A percentile compares a stretch with the other conserved stretches of the same genome.
Conservation (phyloP, 305 asterid genomes). For the Fraxinus baroniana region DNA sequence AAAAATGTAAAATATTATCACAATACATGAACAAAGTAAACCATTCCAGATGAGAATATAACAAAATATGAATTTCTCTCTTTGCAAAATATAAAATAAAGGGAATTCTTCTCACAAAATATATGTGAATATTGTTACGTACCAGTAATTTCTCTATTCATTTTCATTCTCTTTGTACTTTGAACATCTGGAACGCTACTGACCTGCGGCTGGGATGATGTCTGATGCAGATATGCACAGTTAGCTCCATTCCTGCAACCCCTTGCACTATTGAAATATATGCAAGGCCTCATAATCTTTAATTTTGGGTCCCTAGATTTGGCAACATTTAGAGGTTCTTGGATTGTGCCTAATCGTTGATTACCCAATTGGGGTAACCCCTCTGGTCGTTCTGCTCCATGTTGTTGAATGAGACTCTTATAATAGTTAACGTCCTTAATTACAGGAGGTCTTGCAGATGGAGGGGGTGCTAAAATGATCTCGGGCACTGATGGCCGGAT, state of each 20-base stretch:
- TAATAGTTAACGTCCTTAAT: slow-evolving; percentile 54
- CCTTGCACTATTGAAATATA: slow-evolving; percentile 51
- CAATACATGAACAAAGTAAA: background rate
- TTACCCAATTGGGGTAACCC: slow-evolving; percentile 26
- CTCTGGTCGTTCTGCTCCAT: slow-evolving; percentile 56
- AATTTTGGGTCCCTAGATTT: slow-evolving; percentile 39
- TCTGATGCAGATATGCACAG: slow-evolving; percentile 53
- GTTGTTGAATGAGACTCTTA: slow-evolving; percentile 63
- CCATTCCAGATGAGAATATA: background rate
- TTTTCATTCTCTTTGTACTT: slow-evolving; percentile 58
- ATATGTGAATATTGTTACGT: background rate
- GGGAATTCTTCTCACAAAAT: background rate
- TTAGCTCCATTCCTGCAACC: slow-evolving; percentile 74
- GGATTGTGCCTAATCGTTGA: slow-evolving; percentile 25
- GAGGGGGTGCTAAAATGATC: background rate
- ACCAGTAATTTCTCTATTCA: slow-evolving; percentile 30
- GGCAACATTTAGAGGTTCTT: slow-evolving; percentile 26
- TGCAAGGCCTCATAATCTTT: slow-evolving; percentile 54
- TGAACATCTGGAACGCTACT: slow-evolving; percentile 40
- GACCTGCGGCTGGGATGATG: slow-evolving; percentile 36
- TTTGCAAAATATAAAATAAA: background rate
- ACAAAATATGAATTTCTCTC: background rate
- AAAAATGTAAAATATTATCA: background rate
- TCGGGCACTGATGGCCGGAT: slow-evolving; percentile 26
- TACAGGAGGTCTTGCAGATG: slow-evolving; percentile 8